phyloP scores from a whole-genome alignment of 192 early-diverging fungal species.

The Coemansia sp. region DNA sequence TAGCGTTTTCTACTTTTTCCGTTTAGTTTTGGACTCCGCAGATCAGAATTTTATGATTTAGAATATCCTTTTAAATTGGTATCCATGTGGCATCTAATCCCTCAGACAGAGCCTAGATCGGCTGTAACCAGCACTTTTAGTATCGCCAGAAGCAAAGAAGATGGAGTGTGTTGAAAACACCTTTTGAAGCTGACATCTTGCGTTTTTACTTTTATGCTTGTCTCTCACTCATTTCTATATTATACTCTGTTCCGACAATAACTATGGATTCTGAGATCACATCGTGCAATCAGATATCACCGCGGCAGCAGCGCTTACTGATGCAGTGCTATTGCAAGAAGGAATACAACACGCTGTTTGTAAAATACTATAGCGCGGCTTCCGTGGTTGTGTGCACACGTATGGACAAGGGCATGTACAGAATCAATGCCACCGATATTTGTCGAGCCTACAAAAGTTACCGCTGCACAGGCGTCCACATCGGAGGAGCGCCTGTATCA shows the following conservation, averaged over 20 bases:
- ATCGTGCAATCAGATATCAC: slow-evolving; percentile 24
- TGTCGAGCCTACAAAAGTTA: slow-evolving; percentile 25
- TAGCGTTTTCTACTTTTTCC: too few species aligned
- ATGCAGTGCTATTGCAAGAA: slow-evolving; percentile 45
- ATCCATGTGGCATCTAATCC: too few species aligned
- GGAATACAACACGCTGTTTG: slow-evolving; percentile 31
- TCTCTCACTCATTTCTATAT: not conserved
- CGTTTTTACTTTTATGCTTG: not conserved
- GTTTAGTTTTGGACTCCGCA: too few species aligned
- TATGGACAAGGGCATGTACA: slow-evolving; percentile 22
- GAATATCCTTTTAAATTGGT: too few species aligned
- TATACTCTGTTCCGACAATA: not conserved
- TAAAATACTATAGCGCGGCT: slow-evolving; percentile 16
- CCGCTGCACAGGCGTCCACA: slow-evolving; percentile 19
- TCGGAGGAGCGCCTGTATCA: not conserved
- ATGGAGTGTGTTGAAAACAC: not conserved
- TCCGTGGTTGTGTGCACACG: slow-evolving; percentile 26
- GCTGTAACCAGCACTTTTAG: not conserved
- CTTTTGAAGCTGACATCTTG: not conserved
- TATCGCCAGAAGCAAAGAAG: not conserved
- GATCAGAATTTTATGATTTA: too few species aligned
- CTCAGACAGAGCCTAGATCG: not conserved
- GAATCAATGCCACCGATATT: slow-evolving; percentile 18
- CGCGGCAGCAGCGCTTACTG: slow-evolving; percentile 27
- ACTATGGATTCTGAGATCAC: slow-evolving; percentile 9